These are phyloP conservation scores for Thermomyces lanuginosus DNA, from an alignment of 2,329 filamentous ascomycete genomes.

Conservation along the genomic window DNA sequence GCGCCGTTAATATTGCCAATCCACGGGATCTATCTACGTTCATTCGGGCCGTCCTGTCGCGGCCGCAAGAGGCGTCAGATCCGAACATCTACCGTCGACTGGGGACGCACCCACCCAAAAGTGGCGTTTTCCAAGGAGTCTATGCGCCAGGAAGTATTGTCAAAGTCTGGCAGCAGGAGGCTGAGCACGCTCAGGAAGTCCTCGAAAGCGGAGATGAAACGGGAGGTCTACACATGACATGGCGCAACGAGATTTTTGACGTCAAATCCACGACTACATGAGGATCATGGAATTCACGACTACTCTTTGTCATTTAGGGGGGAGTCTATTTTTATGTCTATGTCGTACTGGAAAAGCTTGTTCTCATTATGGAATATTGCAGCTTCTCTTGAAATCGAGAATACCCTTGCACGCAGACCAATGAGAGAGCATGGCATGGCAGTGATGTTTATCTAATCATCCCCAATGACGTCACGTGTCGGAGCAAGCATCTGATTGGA, in stretches of 20 bases:
- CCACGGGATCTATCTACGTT: constrained; percentile 70
- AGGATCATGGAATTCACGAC: too few relatives aligned
- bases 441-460: too few relatives aligned
- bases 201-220: constrained; percentile 50
- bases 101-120: constrained; percentile 46
- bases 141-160: constrained; percentile 84
- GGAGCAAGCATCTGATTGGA: too few relatives aligned
- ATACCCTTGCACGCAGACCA: too few relatives aligned
- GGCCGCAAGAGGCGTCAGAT: constrained; percentile 55
- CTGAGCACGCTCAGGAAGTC: constrained; percentile 47
- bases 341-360: too few relatives aligned
- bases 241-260: constrained; percentile 68
- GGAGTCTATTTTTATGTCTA: too few relatives aligned
- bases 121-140: constrained; percentile 59
- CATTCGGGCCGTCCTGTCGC: constrained; percentile 61
- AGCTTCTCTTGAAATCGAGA: too few relatives aligned
- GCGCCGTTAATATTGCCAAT: constrained; percentile 68
- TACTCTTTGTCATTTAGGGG: too few relatives aligned
- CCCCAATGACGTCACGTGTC: too few relatives aligned
- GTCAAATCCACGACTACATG: constrained; percentile 9
- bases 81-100: constrained; percentile 60
- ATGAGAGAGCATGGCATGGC: too few relatives aligned
- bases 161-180: constrained; percentile 76
- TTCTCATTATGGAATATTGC: too few relatives aligned
- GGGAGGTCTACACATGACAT: constrained; percentile 37